Conservation (phyloP, 345 rosid species). For the Eucalyptus tenuipes region DNA sequence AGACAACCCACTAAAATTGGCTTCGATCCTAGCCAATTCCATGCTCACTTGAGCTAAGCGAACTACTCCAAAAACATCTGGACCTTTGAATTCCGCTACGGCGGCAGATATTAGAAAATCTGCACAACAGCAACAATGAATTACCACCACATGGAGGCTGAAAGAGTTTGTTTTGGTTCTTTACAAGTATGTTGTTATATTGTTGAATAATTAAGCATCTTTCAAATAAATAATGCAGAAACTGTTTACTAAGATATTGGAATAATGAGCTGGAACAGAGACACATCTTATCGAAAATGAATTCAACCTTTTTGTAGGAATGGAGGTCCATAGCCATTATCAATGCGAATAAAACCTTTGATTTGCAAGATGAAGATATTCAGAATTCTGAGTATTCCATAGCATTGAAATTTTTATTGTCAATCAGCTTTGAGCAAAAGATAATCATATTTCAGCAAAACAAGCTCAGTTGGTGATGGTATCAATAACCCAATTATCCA, state of each 20-base stretch:
- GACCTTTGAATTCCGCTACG: slow-evolving; percentile 93
- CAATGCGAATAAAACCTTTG: background rate
- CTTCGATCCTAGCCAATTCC: slow-evolving; percentile 89
- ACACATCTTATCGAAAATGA: background rate
- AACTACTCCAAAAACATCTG: slow-evolving; percentile 75
- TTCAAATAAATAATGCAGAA: background rate
- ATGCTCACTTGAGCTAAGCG: slow-evolving; percentile 82
- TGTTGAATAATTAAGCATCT: background rate
- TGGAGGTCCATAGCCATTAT: background rate
- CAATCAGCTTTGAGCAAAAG: background rate
- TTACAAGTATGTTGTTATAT: background rate
- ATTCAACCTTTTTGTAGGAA: background rate
- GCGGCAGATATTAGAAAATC: slow-evolving; percentile 89
- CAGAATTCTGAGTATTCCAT: background rate
- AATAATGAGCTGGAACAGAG: background rate
- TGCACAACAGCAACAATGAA: slow-evolving; percentile 6
- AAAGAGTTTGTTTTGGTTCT: background rate
- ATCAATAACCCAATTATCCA: background rate
- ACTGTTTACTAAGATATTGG: background rate
- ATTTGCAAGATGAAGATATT: background rate
- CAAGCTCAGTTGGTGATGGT: background rate
- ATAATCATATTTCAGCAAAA: background rate
- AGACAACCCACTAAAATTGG: slow-evolving; percentile 67
- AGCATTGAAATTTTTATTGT: background rate
- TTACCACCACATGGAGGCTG: background rate